A percentile compares a stretch with the other conserved stretches of the same genome.
Evolutionary conservation across 345 rosid species (phyloP).

Genomic region (Aurinia saxatilis): DNA sequence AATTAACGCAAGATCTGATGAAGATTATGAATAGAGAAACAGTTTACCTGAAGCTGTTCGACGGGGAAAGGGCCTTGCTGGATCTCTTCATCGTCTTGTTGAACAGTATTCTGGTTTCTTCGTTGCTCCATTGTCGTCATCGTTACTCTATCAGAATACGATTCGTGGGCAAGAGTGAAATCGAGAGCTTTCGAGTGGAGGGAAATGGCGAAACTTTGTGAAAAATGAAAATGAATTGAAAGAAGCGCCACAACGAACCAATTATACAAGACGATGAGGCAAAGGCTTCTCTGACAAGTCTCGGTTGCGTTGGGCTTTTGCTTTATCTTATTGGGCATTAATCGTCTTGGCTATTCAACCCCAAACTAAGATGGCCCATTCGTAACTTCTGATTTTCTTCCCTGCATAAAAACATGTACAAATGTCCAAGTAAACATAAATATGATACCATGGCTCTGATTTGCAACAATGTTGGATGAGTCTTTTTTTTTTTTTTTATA

Average conservation of each 20-base stretch:
- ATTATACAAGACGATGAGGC: background rate
- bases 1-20: constrained; percentile 2
- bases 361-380: background rate
- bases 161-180: background rate
- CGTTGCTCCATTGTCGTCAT: constrained; percentile 37
- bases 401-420: too few relatives aligned
- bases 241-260: constrained; percentile 9
- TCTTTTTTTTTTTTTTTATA: too few relatives aligned
- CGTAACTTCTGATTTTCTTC: too few relatives aligned
- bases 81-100: constrained; percentile 35
- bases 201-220: constrained; percentile 27
- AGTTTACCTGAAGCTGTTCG: constrained; percentile 43
- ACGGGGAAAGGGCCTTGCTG: constrained; percentile 44
- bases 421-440: too few relatives aligned
- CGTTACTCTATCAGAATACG: background rate
- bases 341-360: background rate
- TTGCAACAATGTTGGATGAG: too few relatives aligned
- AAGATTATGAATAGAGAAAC: background rate
- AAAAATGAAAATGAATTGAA: constrained; percentile 6
- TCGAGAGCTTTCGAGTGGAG: constrained; percentile 20
- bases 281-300: constrained; percentile 30
- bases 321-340: background rate
- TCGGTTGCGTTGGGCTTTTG: background rate
- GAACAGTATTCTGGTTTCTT: constrained; percentile 23
- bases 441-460: too few relatives aligned